Conservation (phyloP, 495 filamentous ascomycete species). For the Penicillium pulvis region DNA sequence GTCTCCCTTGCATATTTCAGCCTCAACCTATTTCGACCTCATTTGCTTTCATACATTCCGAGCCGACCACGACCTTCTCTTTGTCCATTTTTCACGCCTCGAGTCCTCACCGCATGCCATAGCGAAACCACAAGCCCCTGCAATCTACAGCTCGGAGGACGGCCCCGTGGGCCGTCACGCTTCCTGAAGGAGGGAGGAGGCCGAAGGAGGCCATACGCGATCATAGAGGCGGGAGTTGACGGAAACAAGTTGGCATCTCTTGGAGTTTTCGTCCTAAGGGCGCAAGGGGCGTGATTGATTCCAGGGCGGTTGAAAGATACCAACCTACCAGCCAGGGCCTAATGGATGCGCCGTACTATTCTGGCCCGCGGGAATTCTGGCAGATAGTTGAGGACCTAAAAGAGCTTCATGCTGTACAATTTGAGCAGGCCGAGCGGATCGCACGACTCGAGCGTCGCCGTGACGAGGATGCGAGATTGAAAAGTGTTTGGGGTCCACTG, state of each 20-base stretch:
- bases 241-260: background rate
- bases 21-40: background rate
- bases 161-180: conserved; percentile 51
- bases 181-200: conserved; percentile 40
- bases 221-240: conserved; percentile 13
- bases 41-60: background rate
- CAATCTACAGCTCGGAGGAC: conserved; percentile 41
- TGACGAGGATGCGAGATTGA: conserved; percentile 78
- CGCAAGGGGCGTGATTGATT: conserved; percentile 7
- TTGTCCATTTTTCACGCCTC: background rate
- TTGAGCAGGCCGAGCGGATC: conserved; percentile 79
- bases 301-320: background rate
- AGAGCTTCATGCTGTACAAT: conserved; percentile 75
- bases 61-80: background rate
- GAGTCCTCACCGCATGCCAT: conserved; percentile 19
- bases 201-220: conserved; percentile 13
- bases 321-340: conserved; percentile 14
- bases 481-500: conserved; percentile 77
- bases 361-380: conserved; percentile 74
- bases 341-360: conserved; percentile 67
- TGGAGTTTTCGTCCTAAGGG: conserved; percentile 6
- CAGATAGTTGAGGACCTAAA: conserved; percentile 86
- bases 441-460: conserved; percentile 77
- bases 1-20: background rate
- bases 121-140: conserved; percentile 18